Evolutionary conservation across 179 eudicot species (phyloP).

Genomic region (Beta lomatogona): DNA sequence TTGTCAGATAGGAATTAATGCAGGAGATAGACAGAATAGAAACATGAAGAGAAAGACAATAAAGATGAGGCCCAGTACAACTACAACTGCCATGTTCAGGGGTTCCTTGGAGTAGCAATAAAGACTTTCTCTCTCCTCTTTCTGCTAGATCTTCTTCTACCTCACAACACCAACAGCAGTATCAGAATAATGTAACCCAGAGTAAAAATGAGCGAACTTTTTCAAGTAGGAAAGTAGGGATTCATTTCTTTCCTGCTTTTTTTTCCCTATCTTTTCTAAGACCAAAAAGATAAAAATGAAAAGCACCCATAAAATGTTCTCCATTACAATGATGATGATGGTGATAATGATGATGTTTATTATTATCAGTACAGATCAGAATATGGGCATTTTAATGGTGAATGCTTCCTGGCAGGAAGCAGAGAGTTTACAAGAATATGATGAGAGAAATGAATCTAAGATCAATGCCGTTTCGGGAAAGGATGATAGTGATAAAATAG

Average conservation of each 20-base stretch:
- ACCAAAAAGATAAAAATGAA: conserved; percentile 25
- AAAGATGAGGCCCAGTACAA: conserved; percentile 62
- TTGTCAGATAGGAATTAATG: conserved; percentile 45
- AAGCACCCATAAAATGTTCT: conserved; percentile 9
- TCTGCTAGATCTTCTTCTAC: conserved; percentile 29
- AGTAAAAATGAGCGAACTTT: conserved; percentile 27
- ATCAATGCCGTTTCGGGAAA: conserved; percentile 41
- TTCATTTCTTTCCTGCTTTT: conserved; percentile 13
- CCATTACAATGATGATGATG: conserved; percentile 19
- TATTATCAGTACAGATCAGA: conserved; percentile 46
- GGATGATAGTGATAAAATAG: conserved; percentile 37
- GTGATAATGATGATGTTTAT: conserved; percentile 32
- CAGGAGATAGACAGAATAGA: conserved; percentile 29
- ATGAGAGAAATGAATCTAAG: conserved; percentile 18
- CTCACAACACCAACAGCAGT: conserved; percentile 28
- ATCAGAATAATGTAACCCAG: conserved; percentile 14
- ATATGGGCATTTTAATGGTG: conserved; percentile 36
- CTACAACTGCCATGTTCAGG: conserved; percentile 81
- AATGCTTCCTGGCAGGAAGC: conserved; percentile 44
- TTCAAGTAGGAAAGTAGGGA: conserved; percentile 21
- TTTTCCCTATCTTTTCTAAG: background rate
- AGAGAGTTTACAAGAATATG: background rate
- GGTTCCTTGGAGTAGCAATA: conserved; percentile 99
- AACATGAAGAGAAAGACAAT: conserved; percentile 41
- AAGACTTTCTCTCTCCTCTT: conserved; percentile 50